Conservation (phyloP, 2,329 filamentous ascomycete species). For the Exophiala lecanii-corni region DNA sequence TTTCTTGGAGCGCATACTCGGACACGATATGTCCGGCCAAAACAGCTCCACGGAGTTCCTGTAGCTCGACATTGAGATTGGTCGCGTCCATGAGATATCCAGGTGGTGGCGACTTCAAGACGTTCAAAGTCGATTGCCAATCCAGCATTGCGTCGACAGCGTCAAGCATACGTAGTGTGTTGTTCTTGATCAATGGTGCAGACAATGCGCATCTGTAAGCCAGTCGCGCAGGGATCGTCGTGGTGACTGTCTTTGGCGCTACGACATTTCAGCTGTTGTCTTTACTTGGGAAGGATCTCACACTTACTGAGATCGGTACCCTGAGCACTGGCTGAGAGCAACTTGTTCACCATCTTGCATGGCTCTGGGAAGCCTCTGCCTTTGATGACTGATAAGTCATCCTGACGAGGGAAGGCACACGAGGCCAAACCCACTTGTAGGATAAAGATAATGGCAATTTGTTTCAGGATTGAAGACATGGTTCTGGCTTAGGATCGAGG, state of each 20-base stretch:
- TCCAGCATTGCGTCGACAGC: slow-evolving; percentile 35
- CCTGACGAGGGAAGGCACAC: background rate
- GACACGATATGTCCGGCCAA: background rate
- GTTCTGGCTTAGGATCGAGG: too few relatives aligned
- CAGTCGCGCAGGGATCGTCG: slow-evolving; percentile 3
- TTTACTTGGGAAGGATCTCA: too few relatives aligned
- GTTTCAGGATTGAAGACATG: too few relatives aligned
- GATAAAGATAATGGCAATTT: too few relatives aligned
- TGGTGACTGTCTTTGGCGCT: background rate
- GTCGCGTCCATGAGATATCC: slow-evolving; percentile 46
- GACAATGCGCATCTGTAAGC: slow-evolving; percentile 10
- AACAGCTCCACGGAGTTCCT: slow-evolving; percentile 33
- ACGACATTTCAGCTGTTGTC: background rate
- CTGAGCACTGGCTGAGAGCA: too few relatives aligned
- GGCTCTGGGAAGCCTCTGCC: background rate
- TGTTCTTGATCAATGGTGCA: slow-evolving; percentile 5
- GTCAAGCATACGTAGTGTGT: slow-evolving; percentile 9
- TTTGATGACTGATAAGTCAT: background rate
- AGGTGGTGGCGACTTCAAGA: slow-evolving; percentile 48
- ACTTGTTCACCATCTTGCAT: background rate
- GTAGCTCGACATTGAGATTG: slow-evolving; percentile 46
- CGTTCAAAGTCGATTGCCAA: slow-evolving; percentile 46
- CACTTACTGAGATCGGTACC: too few relatives aligned
- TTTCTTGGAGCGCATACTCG: slow-evolving; percentile 44
- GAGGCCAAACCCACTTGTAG: too few relatives aligned